phyloP scores from a whole-genome alignment of 78 protist genomes.

The Thecamonas trahens region DNA sequence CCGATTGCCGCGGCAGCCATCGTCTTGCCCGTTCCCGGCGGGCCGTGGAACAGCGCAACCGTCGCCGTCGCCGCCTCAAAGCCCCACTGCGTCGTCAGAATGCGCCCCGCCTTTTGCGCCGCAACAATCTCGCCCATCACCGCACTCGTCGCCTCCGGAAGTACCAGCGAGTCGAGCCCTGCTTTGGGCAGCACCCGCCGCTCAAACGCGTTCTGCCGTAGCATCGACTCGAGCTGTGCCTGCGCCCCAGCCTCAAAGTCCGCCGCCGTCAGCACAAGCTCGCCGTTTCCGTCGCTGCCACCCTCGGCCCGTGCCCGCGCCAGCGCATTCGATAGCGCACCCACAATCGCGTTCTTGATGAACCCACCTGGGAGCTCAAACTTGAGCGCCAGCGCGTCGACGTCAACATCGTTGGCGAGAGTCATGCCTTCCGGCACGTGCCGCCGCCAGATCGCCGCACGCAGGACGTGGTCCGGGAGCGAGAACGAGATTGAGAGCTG shows the following conservation, averaged over 20 bases:
- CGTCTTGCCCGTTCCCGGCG: conserved; percentile 57
- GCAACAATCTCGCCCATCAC: conserved; percentile 29
- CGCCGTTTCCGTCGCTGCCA: not conserved
- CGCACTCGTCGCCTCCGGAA: not conserved
- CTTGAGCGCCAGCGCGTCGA: conserved; percentile 29
- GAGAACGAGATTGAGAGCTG: conserved; percentile 53
- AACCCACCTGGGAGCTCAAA: conserved; percentile 68
- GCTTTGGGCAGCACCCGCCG: conserved; percentile 33
- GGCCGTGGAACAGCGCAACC: conserved; percentile 42
- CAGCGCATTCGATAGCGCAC: conserved; percentile 47
- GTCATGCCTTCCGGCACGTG: conserved; percentile 23
- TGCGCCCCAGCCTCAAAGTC: conserved; percentile 46
- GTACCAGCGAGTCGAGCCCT: conserved; percentile 35
- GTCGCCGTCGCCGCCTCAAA: conserved; percentile 33
- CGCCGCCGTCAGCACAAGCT: conserved; percentile 2
- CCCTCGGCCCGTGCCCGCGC: conserved; percentile 22
- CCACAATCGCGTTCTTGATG: conserved; percentile 54
- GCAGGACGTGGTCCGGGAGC: conserved; percentile 34
- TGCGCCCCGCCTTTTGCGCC: conserved; percentile 46
- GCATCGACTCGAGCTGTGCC: conserved; percentile 30
- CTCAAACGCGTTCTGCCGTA: conserved; percentile 25
- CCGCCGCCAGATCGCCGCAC: conserved; percentile 36
- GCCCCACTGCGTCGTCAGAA: conserved; percentile 52
- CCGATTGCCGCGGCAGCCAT: conserved; percentile 49
- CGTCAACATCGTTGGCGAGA: conserved; percentile 36